Conservation (phyloP, 768 basidiomycete genomes). For the Kwoniella mangroviensis region DNA sequence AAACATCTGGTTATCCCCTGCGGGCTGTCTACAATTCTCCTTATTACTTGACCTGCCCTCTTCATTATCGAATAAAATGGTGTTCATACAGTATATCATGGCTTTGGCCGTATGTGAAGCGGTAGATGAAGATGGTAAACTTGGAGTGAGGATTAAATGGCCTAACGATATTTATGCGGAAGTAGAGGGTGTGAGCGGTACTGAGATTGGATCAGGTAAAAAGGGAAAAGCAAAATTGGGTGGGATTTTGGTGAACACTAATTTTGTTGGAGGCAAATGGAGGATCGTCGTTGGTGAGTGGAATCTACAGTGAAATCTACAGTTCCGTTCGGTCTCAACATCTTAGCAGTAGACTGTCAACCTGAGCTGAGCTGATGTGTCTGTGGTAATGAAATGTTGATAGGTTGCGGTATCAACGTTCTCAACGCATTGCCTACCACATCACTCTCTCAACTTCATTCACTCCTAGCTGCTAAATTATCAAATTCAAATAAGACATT, state of each 20-base stretch:
- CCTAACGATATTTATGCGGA: conserved; percentile 92
- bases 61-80: conserved; percentile 67
- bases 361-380: too few relatives aligned
- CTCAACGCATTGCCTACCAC: conserved; percentile 79
- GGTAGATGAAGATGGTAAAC: conserved; percentile 67
- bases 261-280: conserved; percentile 72
- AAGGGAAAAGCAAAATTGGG: conserved; percentile 73
- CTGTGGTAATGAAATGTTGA: too few relatives aligned
- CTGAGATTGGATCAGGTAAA: conserved; percentile 58
- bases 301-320: too few relatives aligned
- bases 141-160: conserved; percentile 84
- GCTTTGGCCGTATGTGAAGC: conserved; percentile 88
- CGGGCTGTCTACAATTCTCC: conserved; percentile 86
- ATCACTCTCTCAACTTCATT: conserved; percentile 74
- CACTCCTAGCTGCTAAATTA: conserved; percentile 48
- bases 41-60: conserved; percentile 68
- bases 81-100: conserved; percentile 92
- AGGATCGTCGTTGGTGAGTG: conserved; percentile 79
- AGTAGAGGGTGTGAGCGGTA: conserved; percentile 60
- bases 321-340: too few relatives aligned
- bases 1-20: conserved; percentile 90
- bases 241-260: conserved; percentile 88
- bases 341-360: neutral
- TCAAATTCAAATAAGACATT: conserved; percentile 35
- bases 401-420: conserved; percentile 89